A percentile compares a stretch with the other conserved stretches of the same genome.
Conservation (phyloP, 2,329 filamentous ascomycete species). For the Didymella pomorum region DNA sequence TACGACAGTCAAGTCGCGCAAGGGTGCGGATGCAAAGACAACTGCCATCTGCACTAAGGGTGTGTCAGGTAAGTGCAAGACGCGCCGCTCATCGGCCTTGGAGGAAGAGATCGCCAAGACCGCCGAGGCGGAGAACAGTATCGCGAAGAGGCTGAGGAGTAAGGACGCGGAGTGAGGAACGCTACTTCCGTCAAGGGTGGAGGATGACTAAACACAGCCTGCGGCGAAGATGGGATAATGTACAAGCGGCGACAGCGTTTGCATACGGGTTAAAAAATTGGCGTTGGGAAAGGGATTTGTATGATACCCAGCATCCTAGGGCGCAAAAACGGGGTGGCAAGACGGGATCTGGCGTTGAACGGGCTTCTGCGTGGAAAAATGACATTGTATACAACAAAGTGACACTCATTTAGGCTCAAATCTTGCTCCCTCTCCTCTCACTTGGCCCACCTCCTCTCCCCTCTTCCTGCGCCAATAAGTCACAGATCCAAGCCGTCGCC, state of each 20-base stretch:
- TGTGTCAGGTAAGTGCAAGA: constrained; percentile 19
- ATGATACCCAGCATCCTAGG: too few species aligned
- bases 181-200: too few species aligned
- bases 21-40: too few species aligned
- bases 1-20: not conserved
- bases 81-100: not conserved
- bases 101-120: not conserved
- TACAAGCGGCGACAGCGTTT: too few species aligned
- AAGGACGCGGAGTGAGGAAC: not conserved
- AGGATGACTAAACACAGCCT: too few species aligned
- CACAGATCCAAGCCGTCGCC: constrained; percentile 68
- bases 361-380: too few species aligned
- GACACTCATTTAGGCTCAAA: not conserved
- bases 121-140: not conserved
- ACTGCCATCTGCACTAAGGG: too few species aligned
- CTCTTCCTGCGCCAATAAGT: constrained; percentile 41
- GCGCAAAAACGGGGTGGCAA: too few species aligned
- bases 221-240: too few species aligned
- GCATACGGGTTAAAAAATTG: too few species aligned
- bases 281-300: too few species aligned
- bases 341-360: too few species aligned
- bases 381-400: not conserved
- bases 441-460: not conserved
- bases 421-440: constrained; percentile 8
- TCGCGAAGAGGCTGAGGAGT: constrained; percentile 1